Evolutionary conservation across 208 protist species (phyloP).

Genomic region (Borovskyia barvae): DNA sequence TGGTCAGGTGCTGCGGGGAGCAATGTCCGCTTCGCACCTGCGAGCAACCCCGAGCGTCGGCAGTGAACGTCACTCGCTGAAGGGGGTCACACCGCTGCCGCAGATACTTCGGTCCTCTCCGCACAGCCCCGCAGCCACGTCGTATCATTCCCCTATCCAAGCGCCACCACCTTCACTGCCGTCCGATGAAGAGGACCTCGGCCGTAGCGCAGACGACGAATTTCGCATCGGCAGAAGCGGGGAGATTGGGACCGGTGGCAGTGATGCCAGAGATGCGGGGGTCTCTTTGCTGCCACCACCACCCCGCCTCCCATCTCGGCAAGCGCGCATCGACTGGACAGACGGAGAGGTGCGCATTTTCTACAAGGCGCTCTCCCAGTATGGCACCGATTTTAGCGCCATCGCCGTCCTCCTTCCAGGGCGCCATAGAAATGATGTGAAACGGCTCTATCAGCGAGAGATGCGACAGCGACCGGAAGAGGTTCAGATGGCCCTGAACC

Average conservation of each 20-base stretch:
- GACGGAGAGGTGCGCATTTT: slow-evolving; percentile 74
- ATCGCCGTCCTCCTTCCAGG: slow-evolving; percentile 77
- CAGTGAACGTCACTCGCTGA: background rate
- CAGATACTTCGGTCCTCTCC: no score
- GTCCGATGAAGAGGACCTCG: slow-evolving; percentile 10
- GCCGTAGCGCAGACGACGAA: background rate
- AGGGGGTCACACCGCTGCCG: slow-evolving; percentile 10
- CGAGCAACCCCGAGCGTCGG: background rate
- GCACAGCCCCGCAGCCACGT: background rate
- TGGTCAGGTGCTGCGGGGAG: slow-evolving; percentile 49
- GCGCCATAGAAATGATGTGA: slow-evolving; percentile 67
- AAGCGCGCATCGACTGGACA: slow-evolving; percentile 61
- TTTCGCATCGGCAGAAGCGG: background rate
- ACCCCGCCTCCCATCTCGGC: background rate
- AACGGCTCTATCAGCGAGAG: slow-evolving; percentile 82
- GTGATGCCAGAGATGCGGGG: background rate
- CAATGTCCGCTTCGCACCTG: slow-evolving; percentile 20
- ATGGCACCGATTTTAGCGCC: slow-evolving; percentile 87
- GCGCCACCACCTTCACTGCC: background rate
- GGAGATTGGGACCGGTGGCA: background rate
- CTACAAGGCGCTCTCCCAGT: slow-evolving; percentile 83
- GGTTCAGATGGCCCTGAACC: slow-evolving; percentile 52
- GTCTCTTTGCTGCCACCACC: background rate
- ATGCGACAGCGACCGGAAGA: slow-evolving; percentile 49
- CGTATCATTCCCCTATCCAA: slow-evolving; percentile 2